These are phyloP conservation scores for Herpetospermum pedunculosum DNA, from an alignment of 306 rosid species.

Conservation along the genomic window DNA sequence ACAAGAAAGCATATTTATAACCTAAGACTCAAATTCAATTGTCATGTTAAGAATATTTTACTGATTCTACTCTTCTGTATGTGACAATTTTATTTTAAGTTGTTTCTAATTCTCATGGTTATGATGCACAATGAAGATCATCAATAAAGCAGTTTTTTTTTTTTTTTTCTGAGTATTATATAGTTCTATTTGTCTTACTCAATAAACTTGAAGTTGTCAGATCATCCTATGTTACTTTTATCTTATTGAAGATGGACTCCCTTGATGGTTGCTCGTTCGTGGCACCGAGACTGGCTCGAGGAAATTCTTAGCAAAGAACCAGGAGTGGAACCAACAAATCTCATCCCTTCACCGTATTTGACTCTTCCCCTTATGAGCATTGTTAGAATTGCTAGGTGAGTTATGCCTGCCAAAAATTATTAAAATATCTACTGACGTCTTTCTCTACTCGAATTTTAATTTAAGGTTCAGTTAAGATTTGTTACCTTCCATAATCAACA, in stretches of 20 bases:
- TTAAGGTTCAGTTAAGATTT: background rate
- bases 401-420: background rate
- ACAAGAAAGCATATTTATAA: background rate
- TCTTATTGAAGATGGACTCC: conserved; percentile 73
- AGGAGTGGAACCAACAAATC: conserved; percentile 27
- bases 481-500: background rate
- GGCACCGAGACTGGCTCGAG: conserved; percentile 82
- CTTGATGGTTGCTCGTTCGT: conserved; percentile 86
- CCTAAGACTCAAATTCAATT: background rate
- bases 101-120: background rate
- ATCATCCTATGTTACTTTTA: conserved; percentile 6
- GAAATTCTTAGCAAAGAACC: conserved; percentile 50
- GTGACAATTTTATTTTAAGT: background rate
- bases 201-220: background rate
- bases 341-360: conserved; percentile 67
- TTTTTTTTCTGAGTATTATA: background rate
- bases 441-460: background rate
- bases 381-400: conserved; percentile 65
- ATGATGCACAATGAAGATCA: background rate
- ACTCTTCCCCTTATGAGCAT: conserved; percentile 95
- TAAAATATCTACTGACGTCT: background rate
- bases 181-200: background rate
- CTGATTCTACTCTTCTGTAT: background rate
- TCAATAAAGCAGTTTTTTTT: background rate
- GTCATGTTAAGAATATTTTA: background rate